These are phyloP conservation scores for Lentithecium fluviatile DNA, from an alignment of 495 filamentous ascomycete species.

Conservation along the genomic window DNA sequence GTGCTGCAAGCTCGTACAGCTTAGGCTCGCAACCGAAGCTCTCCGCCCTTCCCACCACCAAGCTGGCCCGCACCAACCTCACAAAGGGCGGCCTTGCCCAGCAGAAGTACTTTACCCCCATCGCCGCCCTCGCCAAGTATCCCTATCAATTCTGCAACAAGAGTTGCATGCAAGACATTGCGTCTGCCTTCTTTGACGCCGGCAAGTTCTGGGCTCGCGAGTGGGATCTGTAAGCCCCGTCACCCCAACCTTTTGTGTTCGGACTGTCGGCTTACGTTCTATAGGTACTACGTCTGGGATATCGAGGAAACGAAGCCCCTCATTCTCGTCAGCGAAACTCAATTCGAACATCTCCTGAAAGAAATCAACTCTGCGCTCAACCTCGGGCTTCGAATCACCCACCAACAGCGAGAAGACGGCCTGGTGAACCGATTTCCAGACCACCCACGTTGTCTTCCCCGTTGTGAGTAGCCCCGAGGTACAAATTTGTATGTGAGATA, in stretches of 20 bases:
- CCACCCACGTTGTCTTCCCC: constrained; percentile 58
- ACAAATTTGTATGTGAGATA: too few relatives aligned
- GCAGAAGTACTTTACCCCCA: constrained; percentile 58
- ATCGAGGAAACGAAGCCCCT: constrained; percentile 47
- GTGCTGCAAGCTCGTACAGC: constrained; percentile 10
- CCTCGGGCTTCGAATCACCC: constrained; percentile 52
- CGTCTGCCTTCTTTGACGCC: constrained; percentile 56
- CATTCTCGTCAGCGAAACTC: constrained; percentile 61
- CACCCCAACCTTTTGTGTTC: not conserved
- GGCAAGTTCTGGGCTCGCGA: constrained; percentile 56
- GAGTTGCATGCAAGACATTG: constrained; percentile 48
- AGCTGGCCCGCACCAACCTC: constrained; percentile 11
- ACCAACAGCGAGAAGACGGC: constrained; percentile 45
- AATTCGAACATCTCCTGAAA: constrained; percentile 59
- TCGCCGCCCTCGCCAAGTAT: constrained; percentile 58
- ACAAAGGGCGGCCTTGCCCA: constrained; percentile 21
- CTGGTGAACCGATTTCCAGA: constrained; percentile 59
- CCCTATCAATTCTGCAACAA: constrained; percentile 58
- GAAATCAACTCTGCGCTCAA: constrained; percentile 57
- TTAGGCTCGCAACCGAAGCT: constrained; percentile 4
- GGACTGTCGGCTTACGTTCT: not conserved
- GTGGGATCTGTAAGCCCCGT: constrained; percentile 72
- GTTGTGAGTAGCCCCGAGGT: too few relatives aligned
- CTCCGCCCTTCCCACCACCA: not conserved
- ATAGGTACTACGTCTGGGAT: constrained; percentile 68